Conservation (phyloP, 2,329 filamentous ascomycete genomes). For the Phaeosphaeriaceae sp. region DNA sequence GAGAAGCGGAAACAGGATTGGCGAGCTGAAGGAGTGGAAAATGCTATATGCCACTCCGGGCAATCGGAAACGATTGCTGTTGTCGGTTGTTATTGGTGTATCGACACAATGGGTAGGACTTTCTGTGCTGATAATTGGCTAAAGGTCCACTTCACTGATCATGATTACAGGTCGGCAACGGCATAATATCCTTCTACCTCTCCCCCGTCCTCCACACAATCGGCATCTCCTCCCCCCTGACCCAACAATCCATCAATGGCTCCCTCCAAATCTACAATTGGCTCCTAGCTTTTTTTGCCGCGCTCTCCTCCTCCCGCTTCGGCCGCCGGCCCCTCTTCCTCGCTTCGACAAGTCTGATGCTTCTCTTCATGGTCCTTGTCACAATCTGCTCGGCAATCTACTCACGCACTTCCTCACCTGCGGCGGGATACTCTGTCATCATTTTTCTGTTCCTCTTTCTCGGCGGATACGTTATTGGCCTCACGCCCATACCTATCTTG, state of each 20-base stretch:
- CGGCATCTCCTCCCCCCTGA: conserved; percentile 44
- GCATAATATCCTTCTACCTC: conserved; percentile 50
- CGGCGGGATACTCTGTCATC: conserved; percentile 23
- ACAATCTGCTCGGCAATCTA: conserved; percentile 49
- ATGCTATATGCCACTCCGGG: conserved; percentile 34
- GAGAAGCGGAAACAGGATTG: neutral
- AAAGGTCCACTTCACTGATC: too few species aligned
- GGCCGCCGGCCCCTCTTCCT: conserved; percentile 56
- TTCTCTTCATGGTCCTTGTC: conserved; percentile 53
- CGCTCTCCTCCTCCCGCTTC: conserved; percentile 51
- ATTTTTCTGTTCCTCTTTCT: conserved; percentile 27
- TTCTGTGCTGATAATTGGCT: neutral
- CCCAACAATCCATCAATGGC: conserved; percentile 51
- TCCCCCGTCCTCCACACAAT: conserved; percentile 49
- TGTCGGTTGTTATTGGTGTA: conserved; percentile 47
- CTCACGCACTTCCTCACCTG: conserved; percentile 7
- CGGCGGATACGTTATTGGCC: conserved; percentile 42
- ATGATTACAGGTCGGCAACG: conserved; percentile 49
- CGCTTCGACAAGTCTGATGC: conserved; percentile 53
- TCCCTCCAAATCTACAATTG: conserved; percentile 54
- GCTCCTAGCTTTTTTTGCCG: conserved; percentile 43
- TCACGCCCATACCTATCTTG: conserved; percentile 40
- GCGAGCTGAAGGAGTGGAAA: neutral
- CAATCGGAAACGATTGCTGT: conserved; percentile 50
- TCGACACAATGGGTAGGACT: conserved; percentile 47